Evolutionary conservation across 75 land plant genomes (phyloP).

Genomic region (Cupressus sempervirens): DNA sequence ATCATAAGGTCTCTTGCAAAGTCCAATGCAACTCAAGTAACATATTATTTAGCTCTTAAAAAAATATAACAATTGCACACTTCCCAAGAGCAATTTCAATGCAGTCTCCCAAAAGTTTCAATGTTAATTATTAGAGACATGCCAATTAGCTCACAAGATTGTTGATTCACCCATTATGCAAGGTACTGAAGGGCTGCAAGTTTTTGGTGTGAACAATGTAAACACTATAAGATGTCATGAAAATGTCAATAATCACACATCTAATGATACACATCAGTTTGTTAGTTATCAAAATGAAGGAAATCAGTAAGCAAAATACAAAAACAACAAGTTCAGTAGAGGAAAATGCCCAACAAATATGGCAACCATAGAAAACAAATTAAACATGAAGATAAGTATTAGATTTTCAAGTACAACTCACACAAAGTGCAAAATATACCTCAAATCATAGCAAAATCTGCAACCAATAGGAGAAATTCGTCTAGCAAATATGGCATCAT

Average conservation of each 20-base stretch:
- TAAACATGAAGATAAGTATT: too few species aligned
- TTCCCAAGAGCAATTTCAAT: not conserved
- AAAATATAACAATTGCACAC: not conserved
- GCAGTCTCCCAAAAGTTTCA: not conserved
- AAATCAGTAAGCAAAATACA: too few species aligned
- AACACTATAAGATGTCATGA: not conserved
- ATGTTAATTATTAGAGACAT: not conserved
- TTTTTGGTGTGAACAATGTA: not conserved
- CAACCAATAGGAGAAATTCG: too few species aligned
- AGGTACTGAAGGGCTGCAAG: not conserved
- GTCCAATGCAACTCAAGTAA: conserved; percentile 5
- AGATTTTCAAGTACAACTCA: too few species aligned
- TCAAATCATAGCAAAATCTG: too few species aligned
- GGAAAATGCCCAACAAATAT: too few species aligned
- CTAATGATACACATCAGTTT: not conserved
- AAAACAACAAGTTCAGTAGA: too few species aligned
- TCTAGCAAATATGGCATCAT: too few species aligned
- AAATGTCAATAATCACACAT: not conserved
- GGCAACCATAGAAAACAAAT: too few species aligned
- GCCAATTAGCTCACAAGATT: not conserved
- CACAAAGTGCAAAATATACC: too few species aligned
- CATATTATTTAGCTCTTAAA: not conserved
- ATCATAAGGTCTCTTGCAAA: conserved; percentile 31
- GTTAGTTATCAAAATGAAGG: not conserved
- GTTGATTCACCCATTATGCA: not conserved